A percentile compares a stretch with the other conserved stretches of the same genome.
Conservation (phyloP, 352 stramenopile species). For the Halophytophthora polymorphica region DNA sequence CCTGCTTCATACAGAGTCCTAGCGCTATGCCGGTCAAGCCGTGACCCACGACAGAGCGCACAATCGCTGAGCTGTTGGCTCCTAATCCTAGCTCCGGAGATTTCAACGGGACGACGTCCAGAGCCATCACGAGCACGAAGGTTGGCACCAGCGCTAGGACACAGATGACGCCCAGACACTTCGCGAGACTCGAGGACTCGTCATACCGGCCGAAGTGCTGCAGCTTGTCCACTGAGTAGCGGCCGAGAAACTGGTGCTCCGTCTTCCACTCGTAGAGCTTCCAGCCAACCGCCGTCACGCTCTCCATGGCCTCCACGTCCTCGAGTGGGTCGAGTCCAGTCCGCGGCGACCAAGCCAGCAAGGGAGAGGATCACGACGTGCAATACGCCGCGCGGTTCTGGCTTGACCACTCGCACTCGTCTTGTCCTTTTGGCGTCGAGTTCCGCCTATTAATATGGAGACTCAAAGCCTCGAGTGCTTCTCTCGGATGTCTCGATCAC, state of each 20-base stretch:
- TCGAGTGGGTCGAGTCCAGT: not conserved
- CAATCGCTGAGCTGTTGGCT: constrained; percentile 1
- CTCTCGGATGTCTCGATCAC: too few relatives aligned
- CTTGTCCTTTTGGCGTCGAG: too few relatives aligned
- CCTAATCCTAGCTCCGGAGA: constrained; percentile 10
- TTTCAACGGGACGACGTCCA: constrained; percentile 14
- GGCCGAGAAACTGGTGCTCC: constrained; percentile 28
- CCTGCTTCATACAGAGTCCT: constrained; percentile 16
- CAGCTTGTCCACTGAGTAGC: constrained; percentile 36
- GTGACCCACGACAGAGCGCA: constrained; percentile 14
- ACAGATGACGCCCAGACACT: constrained; percentile 20
- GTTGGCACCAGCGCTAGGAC: constrained; percentile 11
- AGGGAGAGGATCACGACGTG: too few relatives aligned
- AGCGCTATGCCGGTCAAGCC: constrained; percentile 5
- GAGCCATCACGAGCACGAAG: constrained; percentile 9
- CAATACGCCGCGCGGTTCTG: too few relatives aligned
- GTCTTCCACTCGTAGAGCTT: constrained; percentile 30
- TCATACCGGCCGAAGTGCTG: constrained; percentile 32
- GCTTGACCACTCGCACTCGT: too few relatives aligned
- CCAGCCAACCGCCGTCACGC: constrained; percentile 2
- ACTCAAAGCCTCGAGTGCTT: too few relatives aligned
- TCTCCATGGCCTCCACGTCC: constrained; percentile 2
- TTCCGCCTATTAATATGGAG: too few relatives aligned
- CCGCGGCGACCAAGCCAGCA: too few relatives aligned
- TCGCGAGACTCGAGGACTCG: not conserved